Evolutionary conservation across 805 yeast genomes (phyloP).

Genomic region (Saturnispora galanensis): DNA sequence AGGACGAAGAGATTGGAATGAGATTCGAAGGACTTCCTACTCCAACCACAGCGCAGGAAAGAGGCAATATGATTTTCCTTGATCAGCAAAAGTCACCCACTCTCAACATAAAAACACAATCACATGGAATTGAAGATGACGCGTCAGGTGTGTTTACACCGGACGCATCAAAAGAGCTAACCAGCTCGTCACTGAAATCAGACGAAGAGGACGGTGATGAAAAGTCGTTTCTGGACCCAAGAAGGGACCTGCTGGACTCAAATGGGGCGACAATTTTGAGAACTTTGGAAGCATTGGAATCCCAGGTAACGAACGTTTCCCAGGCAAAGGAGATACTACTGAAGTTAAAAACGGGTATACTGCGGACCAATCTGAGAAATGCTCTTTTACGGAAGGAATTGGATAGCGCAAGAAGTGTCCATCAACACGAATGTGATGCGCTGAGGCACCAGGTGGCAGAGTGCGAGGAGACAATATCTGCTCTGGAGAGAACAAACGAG

Average conservation of each 20-base stretch:
- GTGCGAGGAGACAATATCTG: slow-evolving; percentile 20
- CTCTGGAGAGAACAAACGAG: slow-evolving; percentile 23
- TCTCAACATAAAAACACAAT: background rate
- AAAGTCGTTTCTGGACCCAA: background rate
- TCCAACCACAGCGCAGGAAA: background rate
- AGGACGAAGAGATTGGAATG: too few relatives aligned
- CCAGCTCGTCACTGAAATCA: background rate
- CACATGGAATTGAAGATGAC: background rate
- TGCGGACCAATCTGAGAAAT: slow-evolving; percentile 25
- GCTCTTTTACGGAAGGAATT: slow-evolving; percentile 24
- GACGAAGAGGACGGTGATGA: slow-evolving; percentile 1
- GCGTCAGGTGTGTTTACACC: slow-evolving; percentile 4
- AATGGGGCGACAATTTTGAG: background rate
- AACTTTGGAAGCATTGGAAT: slow-evolving; percentile 1
- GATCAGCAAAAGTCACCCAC: slow-evolving; percentile 5
- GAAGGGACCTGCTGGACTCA: background rate
- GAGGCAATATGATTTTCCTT: background rate
- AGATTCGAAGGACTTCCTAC: slow-evolving; percentile 2
- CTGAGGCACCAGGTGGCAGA: slow-evolving; percentile 21
- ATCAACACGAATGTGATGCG: slow-evolving; percentile 23
- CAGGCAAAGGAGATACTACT: background rate
- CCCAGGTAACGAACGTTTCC: background rate
- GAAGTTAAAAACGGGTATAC: slow-evolving; percentile 15
- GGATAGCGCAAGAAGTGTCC: slow-evolving; percentile 21
- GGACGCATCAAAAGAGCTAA: slow-evolving; percentile 3